phyloP scores from a whole-genome alignment of 2,329 filamentous ascomycete genomes.

The Epicoccum nigrum region DNA sequence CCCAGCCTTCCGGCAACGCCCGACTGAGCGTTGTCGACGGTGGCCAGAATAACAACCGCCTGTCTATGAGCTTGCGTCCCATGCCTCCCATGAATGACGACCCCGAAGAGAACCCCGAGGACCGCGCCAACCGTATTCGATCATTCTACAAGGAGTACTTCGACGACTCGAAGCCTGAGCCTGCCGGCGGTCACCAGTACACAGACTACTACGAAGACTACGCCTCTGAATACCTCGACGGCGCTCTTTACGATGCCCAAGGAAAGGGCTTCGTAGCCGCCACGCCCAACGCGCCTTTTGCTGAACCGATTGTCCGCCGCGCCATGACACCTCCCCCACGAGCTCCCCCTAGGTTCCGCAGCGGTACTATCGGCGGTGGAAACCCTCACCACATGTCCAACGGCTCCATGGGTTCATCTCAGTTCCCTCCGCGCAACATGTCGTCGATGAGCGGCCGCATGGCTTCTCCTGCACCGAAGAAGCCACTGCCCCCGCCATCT shows the following conservation, averaged over 20 bases:
- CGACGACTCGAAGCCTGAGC: constrained; percentile 72
- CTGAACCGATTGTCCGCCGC: constrained; percentile 82
- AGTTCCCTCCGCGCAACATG: constrained; percentile 49
- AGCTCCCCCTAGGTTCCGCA: constrained; percentile 62
- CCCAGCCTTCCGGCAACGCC: constrained; percentile 20
- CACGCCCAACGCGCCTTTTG: constrained; percentile 65
- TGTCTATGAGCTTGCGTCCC: constrained; percentile 74
- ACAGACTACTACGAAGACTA: constrained; percentile 77
- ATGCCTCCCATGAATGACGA: constrained; percentile 76
- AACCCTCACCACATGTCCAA: constrained; percentile 57
- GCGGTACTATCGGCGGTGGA: constrained; percentile 35
- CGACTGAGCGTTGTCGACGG: constrained; percentile 41
- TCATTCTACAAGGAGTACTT: constrained; percentile 99
- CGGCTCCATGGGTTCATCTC: constrained; percentile 55
- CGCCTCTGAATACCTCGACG: constrained; percentile 71
- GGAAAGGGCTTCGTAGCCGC: constrained; percentile 67
- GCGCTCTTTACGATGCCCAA: constrained; percentile 61
- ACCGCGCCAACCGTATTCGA: constrained; percentile 92
- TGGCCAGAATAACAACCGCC: constrained; percentile 53
- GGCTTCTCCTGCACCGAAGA: constrained; percentile 52
- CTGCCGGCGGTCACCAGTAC: constrained; percentile 40
- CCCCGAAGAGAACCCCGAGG: constrained; percentile 86
- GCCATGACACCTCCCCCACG: constrained; percentile 94
- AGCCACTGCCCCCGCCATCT: constrained; percentile 72
- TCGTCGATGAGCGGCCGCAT: constrained; percentile 49